phyloP scores from a whole-genome alignment of 805 yeast genomes.

The Candida jianshihensis region DNA sequence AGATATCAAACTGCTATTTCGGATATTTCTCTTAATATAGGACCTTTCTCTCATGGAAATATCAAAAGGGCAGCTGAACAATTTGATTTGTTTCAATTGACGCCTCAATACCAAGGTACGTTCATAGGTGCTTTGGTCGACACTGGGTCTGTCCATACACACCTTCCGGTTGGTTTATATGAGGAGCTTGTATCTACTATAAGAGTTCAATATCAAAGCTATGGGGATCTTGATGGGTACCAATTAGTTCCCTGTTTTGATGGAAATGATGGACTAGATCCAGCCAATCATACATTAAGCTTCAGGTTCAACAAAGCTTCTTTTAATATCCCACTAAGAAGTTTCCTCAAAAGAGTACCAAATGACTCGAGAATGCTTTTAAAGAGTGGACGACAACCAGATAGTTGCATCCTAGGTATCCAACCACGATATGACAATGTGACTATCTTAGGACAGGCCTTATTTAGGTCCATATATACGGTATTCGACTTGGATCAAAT shows the following conservation, averaged over 20 bases:
- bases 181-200: slow-evolving; percentile 1
- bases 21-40: slow-evolving; percentile 2
- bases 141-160: slow-evolving; percentile 15
- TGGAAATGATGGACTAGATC: neutral
- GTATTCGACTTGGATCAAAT: slow-evolving; percentile 20
- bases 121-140: slow-evolving; percentile 14
- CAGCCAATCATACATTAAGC: neutral
- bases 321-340: neutral
- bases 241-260: slow-evolving; percentile 2
- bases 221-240: neutral
- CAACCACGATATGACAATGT: slow-evolving; percentile 2
- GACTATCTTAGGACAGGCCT: slow-evolving; percentile 16
- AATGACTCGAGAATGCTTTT: neutral
- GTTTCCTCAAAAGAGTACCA: neutral
- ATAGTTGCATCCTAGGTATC: slow-evolving; percentile 13
- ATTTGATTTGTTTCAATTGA: slow-evolving; percentile 5
- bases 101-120: slow-evolving; percentile 1
- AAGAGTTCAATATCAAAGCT: neutral
- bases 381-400: neutral
- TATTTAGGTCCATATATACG: slow-evolving; percentile 14
- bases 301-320: neutral
- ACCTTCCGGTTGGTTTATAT: slow-evolving; percentile 13
- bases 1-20: slow-evolving; percentile 12
- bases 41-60: too few species aligned
- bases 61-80: too few species aligned